phyloP scores from a whole-genome alignment of 2,329 filamentous ascomycete species.

The Aspergillus hiratsukae region DNA sequence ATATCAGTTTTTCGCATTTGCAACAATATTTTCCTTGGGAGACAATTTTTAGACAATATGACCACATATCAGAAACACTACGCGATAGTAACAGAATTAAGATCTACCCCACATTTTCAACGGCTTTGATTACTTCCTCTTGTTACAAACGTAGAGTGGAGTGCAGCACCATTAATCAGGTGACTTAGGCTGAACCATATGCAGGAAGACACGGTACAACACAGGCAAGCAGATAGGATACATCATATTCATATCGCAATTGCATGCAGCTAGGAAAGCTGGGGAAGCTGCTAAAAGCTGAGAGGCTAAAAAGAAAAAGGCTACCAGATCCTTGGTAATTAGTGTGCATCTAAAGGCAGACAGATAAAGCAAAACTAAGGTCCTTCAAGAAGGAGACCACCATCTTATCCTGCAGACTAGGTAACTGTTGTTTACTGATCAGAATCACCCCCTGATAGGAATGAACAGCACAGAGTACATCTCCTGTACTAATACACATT shows the following conservation, averaged over 20 bases:
- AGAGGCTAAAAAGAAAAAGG: background rate
- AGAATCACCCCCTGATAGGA: too few species aligned
- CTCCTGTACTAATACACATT: background rate
- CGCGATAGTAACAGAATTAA: background rate
- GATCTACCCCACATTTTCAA: background rate
- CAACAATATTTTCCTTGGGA: background rate
- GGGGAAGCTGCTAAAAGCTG: background rate
- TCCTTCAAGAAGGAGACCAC: too few species aligned
- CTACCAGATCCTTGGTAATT: background rate
- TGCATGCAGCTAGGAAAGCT: constrained; percentile 14
- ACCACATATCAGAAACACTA: background rate
- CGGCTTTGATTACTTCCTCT: background rate
- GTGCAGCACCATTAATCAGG: background rate
- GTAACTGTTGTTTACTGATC: too few species aligned
- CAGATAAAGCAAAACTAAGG: background rate
- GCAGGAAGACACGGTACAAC: background rate
- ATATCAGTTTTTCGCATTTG: background rate
- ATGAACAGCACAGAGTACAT: too few species aligned
- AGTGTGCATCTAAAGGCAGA: background rate
- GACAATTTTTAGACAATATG: background rate
- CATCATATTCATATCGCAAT: background rate
- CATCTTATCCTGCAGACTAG: too few species aligned
- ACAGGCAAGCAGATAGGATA: background rate
- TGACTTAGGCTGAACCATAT: constrained; percentile 5
- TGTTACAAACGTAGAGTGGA: background rate